Evolutionary conservation across 179 eudicot genomes (phyloP).

Genomic region (Carnegiea gigantea): DNA sequence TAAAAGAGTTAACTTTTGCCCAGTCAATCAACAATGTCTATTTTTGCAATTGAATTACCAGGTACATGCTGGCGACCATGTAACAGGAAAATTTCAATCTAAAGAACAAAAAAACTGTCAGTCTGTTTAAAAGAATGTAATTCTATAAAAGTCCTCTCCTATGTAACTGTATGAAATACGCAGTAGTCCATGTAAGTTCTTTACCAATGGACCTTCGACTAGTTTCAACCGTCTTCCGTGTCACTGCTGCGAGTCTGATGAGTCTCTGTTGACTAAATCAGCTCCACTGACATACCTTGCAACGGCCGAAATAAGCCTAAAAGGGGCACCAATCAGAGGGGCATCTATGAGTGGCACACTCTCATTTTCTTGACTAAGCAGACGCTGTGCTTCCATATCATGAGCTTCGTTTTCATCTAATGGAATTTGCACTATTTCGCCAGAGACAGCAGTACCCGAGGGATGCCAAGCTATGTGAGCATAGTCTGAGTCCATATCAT

Average conservation of each 20-base stretch:
- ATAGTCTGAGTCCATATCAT: constrained; percentile 25
- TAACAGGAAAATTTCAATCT: constrained; percentile 11
- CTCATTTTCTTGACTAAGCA: constrained; percentile 20
- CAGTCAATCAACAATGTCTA: neutral
- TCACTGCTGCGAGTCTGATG: constrained; percentile 3
- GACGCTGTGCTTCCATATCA: constrained; percentile 30
- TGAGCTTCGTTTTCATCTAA: constrained; percentile 50
- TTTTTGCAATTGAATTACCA: constrained; percentile 12
- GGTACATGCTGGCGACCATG: constrained; percentile 14
- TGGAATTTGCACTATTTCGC: constrained; percentile 79
- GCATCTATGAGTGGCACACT: constrained; percentile 20
- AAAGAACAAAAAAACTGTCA: neutral
- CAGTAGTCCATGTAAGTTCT: neutral
- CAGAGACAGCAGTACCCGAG: constrained; percentile 41
- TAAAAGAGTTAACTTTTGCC: too few species aligned
- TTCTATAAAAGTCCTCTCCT: neutral
- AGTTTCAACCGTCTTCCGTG: neutral
- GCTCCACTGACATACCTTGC: constrained; percentile 9
- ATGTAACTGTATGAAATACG: constrained; percentile 5
- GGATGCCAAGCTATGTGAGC: constrained; percentile 30
- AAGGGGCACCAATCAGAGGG: constrained; percentile 6
- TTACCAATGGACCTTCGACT: constrained; percentile 11
- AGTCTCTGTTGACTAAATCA: neutral
- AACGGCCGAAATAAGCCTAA: neutral
- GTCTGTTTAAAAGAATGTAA: constrained; percentile 2